Evolutionary conservation across 345 rosid genomes (phyloP), one percentile per base, ranked within the genome.

Genomic region (Citrus unshiu): DNA sequence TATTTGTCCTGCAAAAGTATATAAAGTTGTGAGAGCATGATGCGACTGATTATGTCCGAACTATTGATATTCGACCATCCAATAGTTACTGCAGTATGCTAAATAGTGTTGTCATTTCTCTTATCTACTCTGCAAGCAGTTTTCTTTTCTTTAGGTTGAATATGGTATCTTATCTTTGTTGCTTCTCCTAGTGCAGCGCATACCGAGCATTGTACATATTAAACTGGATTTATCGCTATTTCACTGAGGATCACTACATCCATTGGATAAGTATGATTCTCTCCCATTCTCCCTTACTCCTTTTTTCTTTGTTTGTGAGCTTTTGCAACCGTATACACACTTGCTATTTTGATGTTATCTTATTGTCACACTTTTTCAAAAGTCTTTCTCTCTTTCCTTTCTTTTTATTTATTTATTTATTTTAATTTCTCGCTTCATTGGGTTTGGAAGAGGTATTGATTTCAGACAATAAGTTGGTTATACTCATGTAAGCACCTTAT

Each of bases 181-280:
- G n/a, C 18, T 40, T n/a, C 54, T 66, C 59, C 10, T 57, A 14
- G 54, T 85, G 85, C 92, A 90, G 95, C 29, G 97, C 90, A 4
- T 93, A 93, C 85, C 88, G 95, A 37, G 88, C 78, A 34, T 80
- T 93, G 27, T 93, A 93, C 83, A 93, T 93, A 74, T 75, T 91
- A 66, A 93, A 93, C 89, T 93, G 93, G 95, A 81, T 93, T 46
- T 93, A 93, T 70, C 93, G 91, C 71, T 93, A 84, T 86, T 93
- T 90, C 79, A 91, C 93, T 27, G 97, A 91, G 83, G 84, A 73
- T 2, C 92, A 91, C 81, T 89, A 83, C 79, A 85, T 89, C 69
- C 93, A 90, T 25, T 90, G 93, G 97, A 93, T 93, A 90, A 87
- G 97, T 93, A 93, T 73, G 91, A 54, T 25, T 73, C 73, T 71